Percentiles rank a stretch among this genome's conserved stretches.
phyloP scores from a whole-genome alignment of 2,329 filamentous ascomycete genomes.

The Mollisiaceae sp. region DNA sequence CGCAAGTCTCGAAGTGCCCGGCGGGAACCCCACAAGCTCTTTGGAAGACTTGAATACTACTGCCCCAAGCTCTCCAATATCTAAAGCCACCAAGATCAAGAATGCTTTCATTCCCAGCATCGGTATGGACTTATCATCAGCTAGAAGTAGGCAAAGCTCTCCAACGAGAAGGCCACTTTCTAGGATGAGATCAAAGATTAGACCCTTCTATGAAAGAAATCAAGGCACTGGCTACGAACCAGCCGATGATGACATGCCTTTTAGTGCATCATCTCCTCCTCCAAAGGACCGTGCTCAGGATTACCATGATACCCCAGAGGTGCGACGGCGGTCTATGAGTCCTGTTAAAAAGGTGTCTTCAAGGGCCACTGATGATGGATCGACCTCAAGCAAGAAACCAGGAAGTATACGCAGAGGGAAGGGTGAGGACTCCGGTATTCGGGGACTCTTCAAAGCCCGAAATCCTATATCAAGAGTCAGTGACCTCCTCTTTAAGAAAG shows the following conservation, averaged over 20 bases:
- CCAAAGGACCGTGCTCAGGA: conserved; percentile 38
- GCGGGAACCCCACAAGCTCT: conserved; percentile 45
- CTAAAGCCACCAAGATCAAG: conserved; percentile 29
- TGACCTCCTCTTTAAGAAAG: conserved; percentile 64
- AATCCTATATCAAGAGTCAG: conserved; percentile 67
- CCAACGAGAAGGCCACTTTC: conserved; percentile 64
- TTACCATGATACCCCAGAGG: conserved; percentile 25
- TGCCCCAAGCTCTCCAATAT: conserved; percentile 43
- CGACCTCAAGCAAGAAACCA: conserved; percentile 54
- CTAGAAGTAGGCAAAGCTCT: conserved; percentile 66
- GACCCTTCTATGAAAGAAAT: conserved; percentile 40
- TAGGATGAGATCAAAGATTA: conserved; percentile 47
- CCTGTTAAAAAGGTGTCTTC: conserved; percentile 46
- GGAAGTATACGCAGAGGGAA: conserved; percentile 53
- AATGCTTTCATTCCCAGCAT: conserved; percentile 60
- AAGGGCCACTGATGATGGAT: conserved; percentile 51
- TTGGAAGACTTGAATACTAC: conserved; percentile 52
- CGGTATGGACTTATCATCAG: conserved; percentile 66
- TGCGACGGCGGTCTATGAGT: conserved; percentile 43
- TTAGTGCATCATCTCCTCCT: conserved; percentile 33
- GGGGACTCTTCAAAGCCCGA: conserved; percentile 78
- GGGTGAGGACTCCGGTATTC: conserved; percentile 61
- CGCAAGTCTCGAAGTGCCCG: conserved; percentile 55
- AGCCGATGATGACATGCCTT: conserved; percentile 42
- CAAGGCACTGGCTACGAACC: conserved; percentile 55